Percentiles rank a stretch among this genome's conserved stretches.
phyloP scores from a whole-genome alignment of 2,329 filamentous ascomycete genomes.

The Apiospora phragmitis region DNA sequence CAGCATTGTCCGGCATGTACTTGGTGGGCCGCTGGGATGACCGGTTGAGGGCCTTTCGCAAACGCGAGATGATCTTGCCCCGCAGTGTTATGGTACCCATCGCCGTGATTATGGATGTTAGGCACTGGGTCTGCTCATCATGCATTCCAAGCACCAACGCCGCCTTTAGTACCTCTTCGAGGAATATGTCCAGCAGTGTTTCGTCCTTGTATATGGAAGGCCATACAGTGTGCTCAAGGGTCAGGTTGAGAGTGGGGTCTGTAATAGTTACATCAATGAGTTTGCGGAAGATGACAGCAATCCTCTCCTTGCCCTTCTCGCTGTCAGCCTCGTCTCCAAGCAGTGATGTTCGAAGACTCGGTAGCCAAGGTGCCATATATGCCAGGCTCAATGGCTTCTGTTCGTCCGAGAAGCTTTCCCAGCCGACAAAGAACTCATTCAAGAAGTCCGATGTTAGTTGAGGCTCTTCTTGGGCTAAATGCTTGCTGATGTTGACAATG shows the following conservation, averaged over 20 bases:
- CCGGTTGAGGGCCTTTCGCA: conserved; percentile 67
- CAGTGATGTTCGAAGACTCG: conserved; percentile 59
- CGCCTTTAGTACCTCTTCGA: conserved; percentile 67
- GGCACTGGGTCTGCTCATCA: conserved; percentile 58
- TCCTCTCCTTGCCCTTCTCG: conserved; percentile 66
- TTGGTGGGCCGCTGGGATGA: conserved; percentile 68
- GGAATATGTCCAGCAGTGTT: conserved; percentile 63
- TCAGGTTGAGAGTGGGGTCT: conserved; percentile 59
- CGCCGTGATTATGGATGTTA: conserved; percentile 63
- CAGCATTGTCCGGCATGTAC: conserved; percentile 64
- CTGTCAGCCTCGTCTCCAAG: conserved; percentile 60
- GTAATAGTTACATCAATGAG: conserved; percentile 65
- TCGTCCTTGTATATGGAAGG: conserved; percentile 65
- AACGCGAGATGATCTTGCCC: conserved; percentile 63
- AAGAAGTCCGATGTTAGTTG: conserved; percentile 69
- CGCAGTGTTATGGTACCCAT: conserved; percentile 66
- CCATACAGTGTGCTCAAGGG: conserved; percentile 67
- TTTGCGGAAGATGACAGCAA: conserved; percentile 63
- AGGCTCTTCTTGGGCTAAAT: conserved; percentile 62
- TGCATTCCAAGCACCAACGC: conserved; percentile 57
- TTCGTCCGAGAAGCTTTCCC: conserved; percentile 68
- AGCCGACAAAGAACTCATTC: conserved; percentile 73
- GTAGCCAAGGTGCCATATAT: conserved; percentile 71
- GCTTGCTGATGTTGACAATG: conserved; percentile 65
- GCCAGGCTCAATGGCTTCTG: conserved; percentile 67